Percentiles rank a stretch among this genome's conserved stretches.
These are phyloP conservation scores for Euptelea pleiosperma DNA, from an alignment of 164 flowering plant species.

Conservation along the genomic window DNA sequence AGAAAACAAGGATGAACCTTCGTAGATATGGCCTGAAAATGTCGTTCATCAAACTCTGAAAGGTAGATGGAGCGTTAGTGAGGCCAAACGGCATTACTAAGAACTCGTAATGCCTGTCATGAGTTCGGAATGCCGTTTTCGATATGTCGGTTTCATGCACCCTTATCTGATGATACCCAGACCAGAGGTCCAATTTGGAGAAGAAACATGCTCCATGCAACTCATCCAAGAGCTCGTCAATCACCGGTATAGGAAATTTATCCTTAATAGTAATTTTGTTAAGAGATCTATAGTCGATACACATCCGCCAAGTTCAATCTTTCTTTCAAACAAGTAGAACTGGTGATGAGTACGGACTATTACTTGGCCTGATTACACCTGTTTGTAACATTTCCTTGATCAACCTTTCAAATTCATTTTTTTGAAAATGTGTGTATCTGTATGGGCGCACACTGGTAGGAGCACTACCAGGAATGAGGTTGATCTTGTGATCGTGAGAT, in stretches of 20 bases:
- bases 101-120: neutral
- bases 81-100: neutral
- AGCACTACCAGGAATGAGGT: too few relatives aligned
- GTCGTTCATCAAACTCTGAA: neutral
- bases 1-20: neutral
- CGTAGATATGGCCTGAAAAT: neutral
- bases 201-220: neutral
- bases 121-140: neutral
- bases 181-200: neutral
- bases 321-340: neutral
- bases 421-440: too few relatives aligned
- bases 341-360: neutral
- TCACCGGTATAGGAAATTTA: neutral
- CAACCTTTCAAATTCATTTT: too few relatives aligned
- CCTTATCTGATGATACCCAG: neutral
- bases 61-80: neutral
- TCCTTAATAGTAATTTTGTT: neutral
- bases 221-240: neutral
- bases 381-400: neutral
- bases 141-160: too few relatives aligned
- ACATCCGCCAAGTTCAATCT: neutral
- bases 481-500: too few relatives aligned
- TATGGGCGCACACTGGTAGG: too few relatives aligned
- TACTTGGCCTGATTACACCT: neutral
- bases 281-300: neutral